Base-by-base conservation (phyloP, 106 monocot genomes). In the Allium cepa region DNA sequence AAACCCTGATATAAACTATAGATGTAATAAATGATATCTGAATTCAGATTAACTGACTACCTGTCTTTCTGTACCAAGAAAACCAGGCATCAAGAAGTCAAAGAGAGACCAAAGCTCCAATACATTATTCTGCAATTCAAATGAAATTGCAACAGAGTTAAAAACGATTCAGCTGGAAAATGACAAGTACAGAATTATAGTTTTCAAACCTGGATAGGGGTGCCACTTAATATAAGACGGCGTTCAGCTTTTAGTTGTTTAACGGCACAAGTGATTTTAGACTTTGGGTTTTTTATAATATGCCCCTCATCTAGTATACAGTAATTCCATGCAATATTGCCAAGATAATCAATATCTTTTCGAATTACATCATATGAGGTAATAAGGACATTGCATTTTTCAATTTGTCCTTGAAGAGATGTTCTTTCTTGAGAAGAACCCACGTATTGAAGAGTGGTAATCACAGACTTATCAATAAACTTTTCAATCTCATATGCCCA, bases 401-500 rank as follows among this genome's bases (percentile, higher is more conserved):
- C 73, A 72, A 99, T 90, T 66, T 76, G 84, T 60, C 68, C 68
- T 12, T 82, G 82, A 71, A 99, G 86, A 10, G 52, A 77, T 11
- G 58, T 56, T 63, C 97, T 84, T 63, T 89, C 97, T 73, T 81
- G 92, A 26, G 65, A 68, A 72, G 92, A 84, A 77, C 97, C 97
- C 72, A 80, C 63, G 73, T 92, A 99, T 50, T 99, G 97, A 53
- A 92, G 87, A 17, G 82, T 74, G 63, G 63, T 76, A 78, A 99
- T 79, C 46, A 99, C 73, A 64, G 84, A 80, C 68, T 60, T 80
- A 59, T 90, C 87, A 78, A 99, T 83, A 62, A 89, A 92, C 56
- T 92, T 99, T 47, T 92, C 97, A 64, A 99, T 92, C 69, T 99
- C 97, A 81, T 92, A 99, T 59, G 88, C 97, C 97, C 97, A 99